Base-by-base conservation (phyloP, 805 yeast genomes). In the Spathaspora hagerdaliae region DNA sequence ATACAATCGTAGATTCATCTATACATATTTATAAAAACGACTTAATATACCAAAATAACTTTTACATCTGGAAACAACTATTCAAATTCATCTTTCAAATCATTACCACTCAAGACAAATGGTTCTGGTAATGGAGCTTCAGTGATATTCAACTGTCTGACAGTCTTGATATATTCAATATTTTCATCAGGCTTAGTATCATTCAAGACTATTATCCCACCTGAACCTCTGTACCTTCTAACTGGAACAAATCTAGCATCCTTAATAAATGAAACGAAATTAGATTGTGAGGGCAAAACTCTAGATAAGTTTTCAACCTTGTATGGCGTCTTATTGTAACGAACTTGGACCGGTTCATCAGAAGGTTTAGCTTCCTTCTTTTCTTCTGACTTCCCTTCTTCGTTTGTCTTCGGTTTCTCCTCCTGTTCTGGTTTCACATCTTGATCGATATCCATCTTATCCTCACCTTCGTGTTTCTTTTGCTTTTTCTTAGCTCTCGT, bases 281-380 rank as follows among this genome's bases (percentile, higher is more conserved):
- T 85, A 47, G 91, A 74, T 69, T 94, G 98, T 38, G 83, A 79
- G 12, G 98, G 98, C 45, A 94, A 72, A 1, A 94, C 96, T 58
- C 99, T 81, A 10, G 94, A 77, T 77, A 92, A 72, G 61, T 94
- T 94, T 33, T 75, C 75, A 46, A 94, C 71, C 60, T 80, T 79
- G 65, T 79, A 89, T 27, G 90, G 85, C 19, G 78, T 77, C 57
- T 81, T 77, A 45, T 78, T 73, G 59, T 83, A 82, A 52, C 78
- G 80, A 50, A 73, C 70, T 39, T 75, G 67, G 49, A 64, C 66
- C 47, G 62, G 64, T 49, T 64, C 69, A 12, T 56, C 56, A 3
- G 43, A 58, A 24, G 52, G 46, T 41, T 51, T 51, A 36, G 54
- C 51, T 27, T 63, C 63, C 34, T 71, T 77, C 27, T 73, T 79